These are phyloP conservation scores for Epichloe hybrida DNA, from an alignment of 2,329 filamentous ascomycete species.

Conservation along the genomic window DNA sequence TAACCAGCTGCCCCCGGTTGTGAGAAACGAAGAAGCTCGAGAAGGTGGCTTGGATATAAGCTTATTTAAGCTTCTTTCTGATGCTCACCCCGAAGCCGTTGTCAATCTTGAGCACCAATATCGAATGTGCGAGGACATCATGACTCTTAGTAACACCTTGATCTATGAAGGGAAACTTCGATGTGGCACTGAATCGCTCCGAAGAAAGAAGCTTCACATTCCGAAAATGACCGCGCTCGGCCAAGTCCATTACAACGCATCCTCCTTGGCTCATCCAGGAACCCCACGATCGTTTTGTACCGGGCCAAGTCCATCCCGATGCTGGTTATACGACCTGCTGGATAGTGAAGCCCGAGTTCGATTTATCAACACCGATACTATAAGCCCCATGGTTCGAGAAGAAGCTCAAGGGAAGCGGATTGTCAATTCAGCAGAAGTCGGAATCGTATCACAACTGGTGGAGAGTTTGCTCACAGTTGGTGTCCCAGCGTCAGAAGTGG, in stretches of 20 bases:
- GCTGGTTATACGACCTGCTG: constrained; percentile 67
- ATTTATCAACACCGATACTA: constrained; percentile 78
- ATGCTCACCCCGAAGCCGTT: constrained; percentile 74
- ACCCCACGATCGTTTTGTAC: constrained; percentile 42
- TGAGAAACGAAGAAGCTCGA: constrained; percentile 80
- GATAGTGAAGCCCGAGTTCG: constrained; percentile 60
- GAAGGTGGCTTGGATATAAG: constrained; percentile 82
- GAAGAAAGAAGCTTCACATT: constrained; percentile 52
- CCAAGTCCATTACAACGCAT: constrained; percentile 43
- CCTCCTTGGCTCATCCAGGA: constrained; percentile 26
- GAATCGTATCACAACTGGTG: constrained; percentile 66
- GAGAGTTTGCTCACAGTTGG: constrained; percentile 64
- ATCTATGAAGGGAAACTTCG: constrained; percentile 88
- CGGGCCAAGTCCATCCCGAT: constrained; percentile 34
- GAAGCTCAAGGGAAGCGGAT: constrained; percentile 71
- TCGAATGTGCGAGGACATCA: constrained; percentile 95
- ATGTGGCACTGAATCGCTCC: constrained; percentile 70
- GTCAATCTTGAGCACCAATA: constrained; percentile 93
- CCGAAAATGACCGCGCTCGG: constrained; percentile 50
- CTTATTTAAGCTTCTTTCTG: constrained; percentile 85
- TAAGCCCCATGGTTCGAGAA: constrained; percentile 53
- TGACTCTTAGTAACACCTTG: constrained; percentile 81
- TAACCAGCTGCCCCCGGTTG: constrained; percentile 91
- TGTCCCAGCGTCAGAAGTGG: constrained; percentile 62
- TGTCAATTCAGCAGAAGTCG: constrained; percentile 74